A percentile compares a stretch with the other conserved stretches of the same genome.
phyloP scores from a whole-genome alignment of 768 basidiomycete genomes.

The Lepiota subincarnata region DNA sequence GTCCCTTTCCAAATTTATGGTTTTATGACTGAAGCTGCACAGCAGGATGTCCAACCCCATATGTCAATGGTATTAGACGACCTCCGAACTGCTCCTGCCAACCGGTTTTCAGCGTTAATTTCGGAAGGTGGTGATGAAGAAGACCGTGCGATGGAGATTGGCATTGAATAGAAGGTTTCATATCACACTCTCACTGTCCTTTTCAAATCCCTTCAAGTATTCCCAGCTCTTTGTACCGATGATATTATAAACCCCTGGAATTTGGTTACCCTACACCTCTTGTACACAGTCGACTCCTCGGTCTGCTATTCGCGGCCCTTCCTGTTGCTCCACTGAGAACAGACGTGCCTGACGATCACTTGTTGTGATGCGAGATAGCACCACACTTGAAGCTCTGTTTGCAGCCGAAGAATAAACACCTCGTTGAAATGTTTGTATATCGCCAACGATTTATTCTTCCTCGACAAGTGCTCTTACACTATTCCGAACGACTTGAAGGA shows the following conservation, averaged over 20 bases:
- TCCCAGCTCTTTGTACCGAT: conserved; percentile 44
- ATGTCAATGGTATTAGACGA: conserved; percentile 52
- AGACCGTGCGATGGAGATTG: conserved; percentile 41
- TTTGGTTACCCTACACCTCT: conserved; percentile 57
- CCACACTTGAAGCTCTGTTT: conserved; percentile 63
- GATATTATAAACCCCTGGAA: conserved; percentile 57
- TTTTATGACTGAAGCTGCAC: conserved; percentile 67
- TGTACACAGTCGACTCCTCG: conserved; percentile 83
- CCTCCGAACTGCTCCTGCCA: conserved; percentile 43
- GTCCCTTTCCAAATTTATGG: conserved; percentile 80
- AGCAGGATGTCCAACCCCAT: conserved; percentile 41
- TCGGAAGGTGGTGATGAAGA: conserved; percentile 41
- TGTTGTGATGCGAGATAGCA: conserved; percentile 59
- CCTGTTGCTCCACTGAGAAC: conserved; percentile 31
- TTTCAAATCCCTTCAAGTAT: conserved; percentile 55
- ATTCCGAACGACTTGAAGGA: conserved; percentile 25
- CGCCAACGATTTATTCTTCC: conserved; percentile 87
- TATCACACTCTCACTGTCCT: conserved; percentile 75
- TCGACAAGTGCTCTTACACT: conserved; percentile 79
- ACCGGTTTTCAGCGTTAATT: conserved; percentile 36
- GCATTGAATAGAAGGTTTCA: conserved; percentile 77
- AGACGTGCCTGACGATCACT: conserved; percentile 29
- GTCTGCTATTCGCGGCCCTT: conserved; percentile 62
- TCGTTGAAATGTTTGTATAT: conserved; percentile 75
- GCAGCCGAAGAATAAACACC: conserved; percentile 77